Evolutionary conservation across 2,329 filamentous ascomycete species (phyloP).

Genomic region (Stagonosporopsis cucurbitacearum): DNA sequence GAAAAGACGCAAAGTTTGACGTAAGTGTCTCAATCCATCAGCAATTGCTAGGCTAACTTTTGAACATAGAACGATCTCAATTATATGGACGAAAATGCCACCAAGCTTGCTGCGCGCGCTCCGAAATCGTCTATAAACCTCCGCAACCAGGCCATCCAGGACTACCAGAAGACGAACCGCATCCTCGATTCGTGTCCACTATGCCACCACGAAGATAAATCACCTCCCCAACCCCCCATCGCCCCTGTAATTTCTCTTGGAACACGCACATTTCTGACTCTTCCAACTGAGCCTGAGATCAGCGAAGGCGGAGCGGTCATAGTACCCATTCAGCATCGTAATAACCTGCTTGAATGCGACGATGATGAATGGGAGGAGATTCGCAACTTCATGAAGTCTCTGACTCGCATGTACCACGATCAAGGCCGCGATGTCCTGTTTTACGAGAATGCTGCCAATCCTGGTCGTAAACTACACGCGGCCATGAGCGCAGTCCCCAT

Average conservation of each 20-base stretch:
- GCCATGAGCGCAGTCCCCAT: slow-evolving; percentile 86
- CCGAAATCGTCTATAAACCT: slow-evolving; percentile 88
- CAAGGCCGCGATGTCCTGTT: slow-evolving; percentile 93
- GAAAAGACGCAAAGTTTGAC: slow-evolving; percentile 89
- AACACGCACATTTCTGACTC: slow-evolving; percentile 84
- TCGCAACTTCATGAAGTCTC: slow-evolving; percentile 97
- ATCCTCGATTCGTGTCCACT: slow-evolving; percentile 88
- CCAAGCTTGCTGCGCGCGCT: slow-evolving; percentile 83
- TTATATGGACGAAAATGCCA: slow-evolving; percentile 96
- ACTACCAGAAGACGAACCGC: slow-evolving; percentile 88
- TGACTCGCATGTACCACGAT: slow-evolving; percentile 93
- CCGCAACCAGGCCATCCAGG: slow-evolving; percentile 83
- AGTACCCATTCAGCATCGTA: slow-evolving; percentile 83
- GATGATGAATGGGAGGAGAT: slow-evolving; percentile 99
- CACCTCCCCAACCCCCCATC: slow-evolving; percentile 68
- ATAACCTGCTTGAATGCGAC: slow-evolving; percentile 94
- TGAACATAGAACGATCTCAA: slow-evolving; percentile 75
- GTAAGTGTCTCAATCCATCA: slow-evolving; percentile 46
- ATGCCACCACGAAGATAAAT: slow-evolving; percentile 87
- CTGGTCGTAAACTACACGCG: slow-evolving; percentile 80
- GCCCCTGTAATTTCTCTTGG: slow-evolving; percentile 87
- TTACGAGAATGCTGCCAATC: slow-evolving; percentile 93
- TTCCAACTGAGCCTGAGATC: slow-evolving; percentile 88
- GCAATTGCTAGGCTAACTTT: slow-evolving; percentile 18
- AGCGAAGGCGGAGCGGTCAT: slow-evolving; percentile 84